Conservation (phyloP, 176 grass and related monocot species). For the Urochloa ruziziensis region DNA sequence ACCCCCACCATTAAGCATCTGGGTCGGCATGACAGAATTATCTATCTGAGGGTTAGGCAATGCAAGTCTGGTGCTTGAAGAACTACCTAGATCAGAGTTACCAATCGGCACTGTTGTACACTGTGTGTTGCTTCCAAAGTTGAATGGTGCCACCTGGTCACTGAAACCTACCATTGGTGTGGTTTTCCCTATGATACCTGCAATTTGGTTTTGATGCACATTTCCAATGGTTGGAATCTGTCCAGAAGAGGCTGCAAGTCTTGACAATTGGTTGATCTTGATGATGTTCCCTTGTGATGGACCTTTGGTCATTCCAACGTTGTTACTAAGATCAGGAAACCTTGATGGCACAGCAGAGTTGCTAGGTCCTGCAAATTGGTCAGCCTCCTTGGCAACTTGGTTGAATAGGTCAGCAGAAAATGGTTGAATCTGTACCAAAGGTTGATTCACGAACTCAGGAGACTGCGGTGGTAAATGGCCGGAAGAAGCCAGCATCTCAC, state of each 20-base stretch:
- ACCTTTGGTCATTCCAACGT: background rate
- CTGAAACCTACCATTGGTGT: background rate
- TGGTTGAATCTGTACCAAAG: background rate
- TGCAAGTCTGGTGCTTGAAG: constrained; percentile 1
- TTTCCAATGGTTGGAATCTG: background rate
- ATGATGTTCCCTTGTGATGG: background rate
- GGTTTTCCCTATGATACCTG: background rate
- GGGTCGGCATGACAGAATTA: background rate
- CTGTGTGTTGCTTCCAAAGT: constrained; percentile 3
- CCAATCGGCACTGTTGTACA: background rate
- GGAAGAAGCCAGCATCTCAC: background rate
- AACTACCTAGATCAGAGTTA: background rate
- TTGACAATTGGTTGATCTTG: background rate
- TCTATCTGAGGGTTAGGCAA: background rate
- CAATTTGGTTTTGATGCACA: background rate
- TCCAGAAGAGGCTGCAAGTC: background rate
- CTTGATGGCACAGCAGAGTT: background rate
- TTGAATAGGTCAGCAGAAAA: background rate
- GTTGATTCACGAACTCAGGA: background rate
- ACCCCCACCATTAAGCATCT: background rate
- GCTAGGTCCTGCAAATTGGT: background rate
- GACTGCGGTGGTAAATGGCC: background rate
- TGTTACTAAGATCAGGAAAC: background rate
- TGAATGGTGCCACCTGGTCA: background rate
- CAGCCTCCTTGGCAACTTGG: background rate